Evolutionary conservation across 1,284 basidiomycete genomes (phyloP), one percentile per base, ranked within the genome.

Genomic region (Heterobasidion irregulare): DNA sequence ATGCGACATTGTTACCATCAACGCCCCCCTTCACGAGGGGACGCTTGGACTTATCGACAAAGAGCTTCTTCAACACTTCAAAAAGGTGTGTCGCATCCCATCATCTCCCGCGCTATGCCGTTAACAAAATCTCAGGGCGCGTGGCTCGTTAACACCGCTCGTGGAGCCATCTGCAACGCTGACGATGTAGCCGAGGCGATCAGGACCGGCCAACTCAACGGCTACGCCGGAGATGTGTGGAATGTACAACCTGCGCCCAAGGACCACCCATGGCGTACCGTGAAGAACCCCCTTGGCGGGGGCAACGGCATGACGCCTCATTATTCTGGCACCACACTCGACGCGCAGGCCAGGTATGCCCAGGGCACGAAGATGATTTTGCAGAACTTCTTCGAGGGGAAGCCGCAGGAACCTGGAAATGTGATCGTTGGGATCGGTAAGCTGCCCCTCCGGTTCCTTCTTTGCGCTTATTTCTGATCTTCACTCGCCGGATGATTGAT

Each of bases 141-240:
- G 18, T 94, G 89, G 88, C 79, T 95, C 62, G 84, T 96, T 68
- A 95, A 96, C 80, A 95, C 93, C 35, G 94, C 93, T 49, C 90
- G 92, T 64, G 94, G 94, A 47, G 94, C 94, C 52, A 94, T 98
- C 66, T 91, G 87, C 69, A 86, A 93, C 72, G 84, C 85, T 59
- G 79, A 91, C 58, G 92, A 84, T 49, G 84, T 97, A 57, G 84
- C 84, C 12, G 83, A 72, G 1, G 92, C 94, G 10, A 70, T 98
- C 59, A 79, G 83, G 70, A 83, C 77, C 53, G 94, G 94, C 15
- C 88, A 91, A 50, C 68, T 95, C 58, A 69, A 72, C 57, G 90
- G 80, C 6, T 84, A 86, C 66, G 82, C 83, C 62, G 84, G 84
- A 57, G 82, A 85, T 65, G 82, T 84, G 50, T 84, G 82, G 83